Conservation (phyloP, 2,329 filamentous ascomycete species). For the Paecilomyces formosus region DNA sequence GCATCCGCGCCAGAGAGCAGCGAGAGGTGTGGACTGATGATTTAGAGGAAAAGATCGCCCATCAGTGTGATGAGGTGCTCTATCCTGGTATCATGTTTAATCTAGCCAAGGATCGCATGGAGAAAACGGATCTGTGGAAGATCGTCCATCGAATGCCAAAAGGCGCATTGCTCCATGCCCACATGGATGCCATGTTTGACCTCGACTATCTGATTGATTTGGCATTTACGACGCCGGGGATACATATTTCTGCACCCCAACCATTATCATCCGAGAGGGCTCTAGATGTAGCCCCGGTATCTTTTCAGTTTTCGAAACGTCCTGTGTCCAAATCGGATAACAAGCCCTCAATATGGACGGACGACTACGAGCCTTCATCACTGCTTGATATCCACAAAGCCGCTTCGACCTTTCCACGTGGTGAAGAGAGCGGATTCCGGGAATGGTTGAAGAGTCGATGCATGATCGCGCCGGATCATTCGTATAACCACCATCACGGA, state of each 20-base stretch:
- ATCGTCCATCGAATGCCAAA: conserved; percentile 86
- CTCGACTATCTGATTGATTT: conserved; percentile 70
- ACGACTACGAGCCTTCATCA: conserved; percentile 52
- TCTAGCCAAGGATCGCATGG: conserved; percentile 77
- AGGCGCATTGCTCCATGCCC: conserved; percentile 63
- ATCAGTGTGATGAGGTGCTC: conserved; percentile 54
- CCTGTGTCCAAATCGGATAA: conserved; percentile 37
- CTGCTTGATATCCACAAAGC: conserved; percentile 54
- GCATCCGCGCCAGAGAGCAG: conserved; percentile 72
- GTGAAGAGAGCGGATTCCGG: conserved; percentile 64
- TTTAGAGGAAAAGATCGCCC: conserved; percentile 62
- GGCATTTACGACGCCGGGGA: conserved; percentile 62
- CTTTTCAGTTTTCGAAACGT: conserved; percentile 54
- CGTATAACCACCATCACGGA: conserved; percentile 72
- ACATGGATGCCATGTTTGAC: conserved; percentile 87
- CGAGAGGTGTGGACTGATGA: conserved; percentile 67
- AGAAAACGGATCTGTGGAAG: conserved; percentile 74
- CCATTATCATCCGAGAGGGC: conserved; percentile 50
- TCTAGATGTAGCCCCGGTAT: conserved; percentile 49
- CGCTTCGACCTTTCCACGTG: conserved; percentile 67
- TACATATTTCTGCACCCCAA: conserved; percentile 58
- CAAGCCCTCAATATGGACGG: conserved; percentile 56
- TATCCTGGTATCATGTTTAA: conserved; percentile 93
- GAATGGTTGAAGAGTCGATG: conserved; percentile 69
- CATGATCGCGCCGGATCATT: conserved; percentile 64